These are phyloP conservation scores for Podospora conica DNA, from an alignment of 495 filamentous ascomycete species.

Conservation along the genomic window DNA sequence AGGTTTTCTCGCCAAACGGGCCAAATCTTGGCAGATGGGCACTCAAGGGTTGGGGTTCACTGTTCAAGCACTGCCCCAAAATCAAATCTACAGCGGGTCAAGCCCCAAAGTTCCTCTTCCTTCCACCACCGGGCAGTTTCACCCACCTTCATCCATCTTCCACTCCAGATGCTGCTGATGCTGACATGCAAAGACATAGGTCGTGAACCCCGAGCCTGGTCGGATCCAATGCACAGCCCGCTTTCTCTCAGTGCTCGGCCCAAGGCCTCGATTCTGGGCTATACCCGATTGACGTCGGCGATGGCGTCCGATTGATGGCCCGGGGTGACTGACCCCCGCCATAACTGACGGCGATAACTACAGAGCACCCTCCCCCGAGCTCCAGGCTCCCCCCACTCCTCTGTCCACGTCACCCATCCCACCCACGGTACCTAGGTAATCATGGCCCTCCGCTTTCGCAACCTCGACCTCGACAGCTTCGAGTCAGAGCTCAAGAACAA, in stretches of 20 bases:
- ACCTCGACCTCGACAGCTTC: slow-evolving; percentile 21
- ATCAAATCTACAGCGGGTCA: no score
- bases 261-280: not conserved
- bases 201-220: not conserved
- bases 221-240: not conserved
- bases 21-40: no score
- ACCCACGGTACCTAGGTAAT: no score
- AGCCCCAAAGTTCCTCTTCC: not conserved
- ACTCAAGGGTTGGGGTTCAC: not conserved
- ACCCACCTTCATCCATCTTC: not conserved
- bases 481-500: slow-evolving; percentile 14
- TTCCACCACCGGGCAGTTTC: not conserved
- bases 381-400: not conserved
- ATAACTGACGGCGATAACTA: not conserved
- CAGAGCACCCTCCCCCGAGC: not conserved
- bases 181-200: not conserved
- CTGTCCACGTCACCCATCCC: no score
- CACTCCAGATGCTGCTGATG: not conserved
- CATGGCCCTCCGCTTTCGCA: slow-evolving; percentile 18
- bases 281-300: not conserved
- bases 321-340: not conserved
- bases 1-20: not conserved
- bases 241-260: not conserved
- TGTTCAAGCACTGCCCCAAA: no score
- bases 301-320: not conserved